Evolutionary conservation across 2,329 filamentous ascomycete species (phyloP), one percentile per base, ranked within the genome.

Genomic region (Fonsecaea erecta): DNA sequence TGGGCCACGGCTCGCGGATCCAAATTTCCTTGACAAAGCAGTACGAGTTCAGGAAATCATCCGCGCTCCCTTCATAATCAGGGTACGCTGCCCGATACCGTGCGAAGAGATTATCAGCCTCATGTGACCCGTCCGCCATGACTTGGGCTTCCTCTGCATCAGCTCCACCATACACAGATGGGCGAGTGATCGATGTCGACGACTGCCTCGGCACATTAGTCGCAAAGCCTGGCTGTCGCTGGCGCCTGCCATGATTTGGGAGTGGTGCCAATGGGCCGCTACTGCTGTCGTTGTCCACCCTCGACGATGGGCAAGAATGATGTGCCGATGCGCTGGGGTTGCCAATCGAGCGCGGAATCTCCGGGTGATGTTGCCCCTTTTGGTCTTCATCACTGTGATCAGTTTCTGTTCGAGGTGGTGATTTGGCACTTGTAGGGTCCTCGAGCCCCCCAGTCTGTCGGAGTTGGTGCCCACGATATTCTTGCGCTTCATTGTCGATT

Each of bases 41-140:
- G 40, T 78, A 81, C 26, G 80, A 68, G n/a, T 72, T 70, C 21
- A 67, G 68, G 58, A 82, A 82, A 68, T 80, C 74, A 5, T 67
- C 64, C 24, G 77, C 73, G 60, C 76, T 72, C 14, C 79, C 79
- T 7, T 61, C 32, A 62, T 82, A 82, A 24, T 64, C 64, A 2
- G 77, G 71, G 66, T 82, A 82, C 32, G 77, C 70, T 18, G 65
- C 68, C 65, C 74, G 74, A 62, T 81, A 82, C 37, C 72, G 75
- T 8, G 75, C 75, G 80, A 28, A 78, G 69, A 21, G 53, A 70
- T 5, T 70, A 11, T 61, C 35, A 37, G 24, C 26, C 30, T 4
- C 37, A 14, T 26, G 28, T 18, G 56, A 24, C 35, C n/a, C 46
- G 12, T 32, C 21, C 16, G 28, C 28, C 7, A 21, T 34, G 28